Evolutionary conservation across 306 rosid genomes (phyloP).

Genomic region (Morella rubra): DNA sequence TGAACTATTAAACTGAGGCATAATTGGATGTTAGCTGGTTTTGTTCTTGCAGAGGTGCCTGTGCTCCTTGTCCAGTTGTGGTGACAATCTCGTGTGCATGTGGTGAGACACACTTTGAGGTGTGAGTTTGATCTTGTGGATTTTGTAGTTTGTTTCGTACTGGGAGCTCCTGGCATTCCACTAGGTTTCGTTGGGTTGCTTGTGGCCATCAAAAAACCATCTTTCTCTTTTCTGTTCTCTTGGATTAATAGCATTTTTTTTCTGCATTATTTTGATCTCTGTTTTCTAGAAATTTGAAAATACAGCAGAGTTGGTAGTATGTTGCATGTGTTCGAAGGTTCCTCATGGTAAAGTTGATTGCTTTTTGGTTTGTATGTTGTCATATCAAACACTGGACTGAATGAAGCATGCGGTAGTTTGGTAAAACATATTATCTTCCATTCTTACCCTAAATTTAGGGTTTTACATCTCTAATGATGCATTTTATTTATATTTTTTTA

Average conservation of each 20-base stretch:
- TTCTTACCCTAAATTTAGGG: not conserved
- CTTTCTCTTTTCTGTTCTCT: constrained; percentile 5
- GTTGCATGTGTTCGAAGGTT: not conserved
- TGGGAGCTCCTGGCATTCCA: not conserved
- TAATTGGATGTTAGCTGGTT: constrained; percentile 24
- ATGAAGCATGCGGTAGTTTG: not conserved
- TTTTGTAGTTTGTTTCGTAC: constrained; percentile 19
- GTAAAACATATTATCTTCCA: not conserved
- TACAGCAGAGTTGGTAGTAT: not conserved
- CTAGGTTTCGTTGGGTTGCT: too few species aligned
- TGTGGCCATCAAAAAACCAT: not conserved
- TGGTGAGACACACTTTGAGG: constrained; percentile 94
- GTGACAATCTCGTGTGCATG: constrained; percentile 88
- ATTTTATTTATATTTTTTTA: not conserved
- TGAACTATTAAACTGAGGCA: not conserved
- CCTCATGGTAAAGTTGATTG: not conserved
- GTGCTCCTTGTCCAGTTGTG: constrained; percentile 98
- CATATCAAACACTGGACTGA: not conserved
- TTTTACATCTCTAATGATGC: not conserved
- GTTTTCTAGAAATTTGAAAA: not conserved
- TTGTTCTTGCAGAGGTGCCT: constrained; percentile 81
- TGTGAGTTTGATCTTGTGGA: constrained; percentile 35
- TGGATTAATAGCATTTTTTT: not conserved
- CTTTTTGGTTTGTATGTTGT: not conserved
- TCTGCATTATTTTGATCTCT: not conserved